These are phyloP conservation scores for Alloascoidea hylecoeti DNA, from an alignment of 805 yeast species.

Conservation along the genomic window DNA sequence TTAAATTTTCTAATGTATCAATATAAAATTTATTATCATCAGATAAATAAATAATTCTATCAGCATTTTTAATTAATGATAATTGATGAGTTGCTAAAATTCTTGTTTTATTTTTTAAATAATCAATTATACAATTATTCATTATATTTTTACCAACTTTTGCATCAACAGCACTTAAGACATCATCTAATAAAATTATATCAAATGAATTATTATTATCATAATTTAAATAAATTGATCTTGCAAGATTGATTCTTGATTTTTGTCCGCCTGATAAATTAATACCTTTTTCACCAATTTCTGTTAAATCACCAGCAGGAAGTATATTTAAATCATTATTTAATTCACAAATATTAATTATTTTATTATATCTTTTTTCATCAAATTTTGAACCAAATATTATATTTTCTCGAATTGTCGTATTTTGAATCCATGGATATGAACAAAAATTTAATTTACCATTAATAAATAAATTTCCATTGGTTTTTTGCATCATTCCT, in stretches of 20 bases:
- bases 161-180: constrained; percentile 79
- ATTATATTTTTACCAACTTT: constrained; percentile 71
- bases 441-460: constrained; percentile 46
- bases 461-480: constrained; percentile 36
- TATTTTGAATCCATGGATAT: constrained; percentile 75
- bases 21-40: constrained; percentile 46
- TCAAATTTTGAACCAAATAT: constrained; percentile 48
- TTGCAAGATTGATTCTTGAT: constrained; percentile 72
- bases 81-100: constrained; percentile 78
- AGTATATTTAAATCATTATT: constrained; percentile 49
- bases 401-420: constrained; percentile 64
- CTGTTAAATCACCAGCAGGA: constrained; percentile 67
- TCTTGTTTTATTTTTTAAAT: constrained; percentile 45
- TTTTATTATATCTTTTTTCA: constrained; percentile 31
- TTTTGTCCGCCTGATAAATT: constrained; percentile 87
- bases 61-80: constrained; percentile 55
- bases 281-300: constrained; percentile 83
- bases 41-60: constrained; percentile 46
- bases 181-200: constrained; percentile 64
- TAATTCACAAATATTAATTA: constrained; percentile 53
- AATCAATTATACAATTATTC: constrained; percentile 50
- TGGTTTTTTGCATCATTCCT: constrained; percentile 48
- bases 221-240: constrained; percentile 57
- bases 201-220: no score
- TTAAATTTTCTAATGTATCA: constrained; percentile 47